These are phyloP conservation scores for Debaryomyces maramus DNA, from an alignment of 805 yeast species.

Conservation along the genomic window DNA sequence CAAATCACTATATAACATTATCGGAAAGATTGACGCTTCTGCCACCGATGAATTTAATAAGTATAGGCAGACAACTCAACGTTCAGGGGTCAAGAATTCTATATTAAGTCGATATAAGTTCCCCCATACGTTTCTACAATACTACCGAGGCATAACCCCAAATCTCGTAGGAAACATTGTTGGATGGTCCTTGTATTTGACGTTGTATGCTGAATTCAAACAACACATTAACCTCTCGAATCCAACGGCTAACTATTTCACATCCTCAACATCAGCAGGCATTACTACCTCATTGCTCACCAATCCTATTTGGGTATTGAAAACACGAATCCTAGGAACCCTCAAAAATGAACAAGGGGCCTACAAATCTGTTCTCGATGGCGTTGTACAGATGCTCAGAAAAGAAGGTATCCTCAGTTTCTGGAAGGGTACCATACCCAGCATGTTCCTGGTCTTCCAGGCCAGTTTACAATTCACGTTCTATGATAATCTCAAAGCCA, in stretches of 20 bases:
- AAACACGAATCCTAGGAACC: conserved; percentile 79
- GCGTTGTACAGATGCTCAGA: conserved; percentile 46
- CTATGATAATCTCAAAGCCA: conserved; percentile 72
- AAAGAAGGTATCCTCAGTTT: conserved; percentile 63
- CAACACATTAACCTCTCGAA: conserved; percentile 9
- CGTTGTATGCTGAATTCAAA: conserved; percentile 67
- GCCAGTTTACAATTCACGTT: conserved; percentile 86
- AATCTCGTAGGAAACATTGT: conserved; percentile 80
- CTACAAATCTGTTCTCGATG: conserved; percentile 58
- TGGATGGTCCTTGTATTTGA: conserved; percentile 90
- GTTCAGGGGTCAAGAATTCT: neutral
- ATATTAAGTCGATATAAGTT: conserved; percentile 2
- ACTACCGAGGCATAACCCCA: conserved; percentile 77
- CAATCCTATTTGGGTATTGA: conserved; percentile 94
- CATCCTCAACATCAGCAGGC: conserved; percentile 59
- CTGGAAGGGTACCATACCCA: conserved; percentile 74
- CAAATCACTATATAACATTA: conserved; percentile 18
- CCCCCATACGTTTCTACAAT: conserved; percentile 25
- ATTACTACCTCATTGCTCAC: conserved; percentile 71
- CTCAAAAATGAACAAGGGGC: conserved; percentile 46
- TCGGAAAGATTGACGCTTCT: conserved; percentile 19
- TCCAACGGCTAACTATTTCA: conserved; percentile 30
- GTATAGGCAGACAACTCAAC: neutral
- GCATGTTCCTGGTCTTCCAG: conserved; percentile 81
- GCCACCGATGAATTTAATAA: conserved; percentile 15